Conservation (phyloP, 768 basidiomycete genomes). For the Cyclocybe cylindracea region DNA sequence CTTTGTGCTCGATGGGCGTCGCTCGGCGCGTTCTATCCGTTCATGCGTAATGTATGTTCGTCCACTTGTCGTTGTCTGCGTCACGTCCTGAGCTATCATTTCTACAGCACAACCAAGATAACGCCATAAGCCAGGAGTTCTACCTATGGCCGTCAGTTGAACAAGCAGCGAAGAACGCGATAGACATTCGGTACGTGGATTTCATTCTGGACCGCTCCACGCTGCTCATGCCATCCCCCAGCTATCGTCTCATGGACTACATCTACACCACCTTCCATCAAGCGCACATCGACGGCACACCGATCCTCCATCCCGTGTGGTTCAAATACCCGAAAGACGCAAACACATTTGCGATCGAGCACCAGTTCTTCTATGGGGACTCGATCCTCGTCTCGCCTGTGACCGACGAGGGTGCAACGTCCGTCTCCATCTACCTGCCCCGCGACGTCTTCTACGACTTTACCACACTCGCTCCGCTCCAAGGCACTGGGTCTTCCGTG, state of each 20-base stretch:
- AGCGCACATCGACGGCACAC: slow-evolving; percentile 58
- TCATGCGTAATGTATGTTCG: slow-evolving; percentile 77
- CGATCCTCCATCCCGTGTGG: slow-evolving; percentile 63
- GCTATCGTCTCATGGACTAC: slow-evolving; percentile 71
- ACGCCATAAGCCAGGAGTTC: slow-evolving; percentile 62
- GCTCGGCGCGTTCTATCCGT: slow-evolving; percentile 77
- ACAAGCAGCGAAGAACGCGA: slow-evolving; percentile 56
- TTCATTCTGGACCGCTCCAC: neutral
- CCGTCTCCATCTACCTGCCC: no score
- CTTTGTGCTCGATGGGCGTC: slow-evolving; percentile 78
- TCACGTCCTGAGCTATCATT: neutral
- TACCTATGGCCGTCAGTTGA: slow-evolving; percentile 63
- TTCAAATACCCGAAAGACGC: slow-evolving; percentile 67
- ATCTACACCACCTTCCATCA: slow-evolving; percentile 71
- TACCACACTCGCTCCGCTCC: no score
- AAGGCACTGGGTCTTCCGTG: no score
- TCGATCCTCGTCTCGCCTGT: slow-evolving; percentile 72
- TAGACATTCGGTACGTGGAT: slow-evolving; percentile 56
- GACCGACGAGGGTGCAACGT: slow-evolving; percentile 57
- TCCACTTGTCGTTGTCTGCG: neutral
- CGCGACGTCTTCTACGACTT: no score
- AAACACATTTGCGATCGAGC: slow-evolving; percentile 58
- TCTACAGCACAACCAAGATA: slow-evolving; percentile 54
- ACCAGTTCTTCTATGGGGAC: slow-evolving; percentile 71
- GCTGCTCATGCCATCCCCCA: slow-evolving; percentile 18